phyloP scores from a whole-genome alignment of 1,139 yeast genomes.

The Candida glucosophila region DNA sequence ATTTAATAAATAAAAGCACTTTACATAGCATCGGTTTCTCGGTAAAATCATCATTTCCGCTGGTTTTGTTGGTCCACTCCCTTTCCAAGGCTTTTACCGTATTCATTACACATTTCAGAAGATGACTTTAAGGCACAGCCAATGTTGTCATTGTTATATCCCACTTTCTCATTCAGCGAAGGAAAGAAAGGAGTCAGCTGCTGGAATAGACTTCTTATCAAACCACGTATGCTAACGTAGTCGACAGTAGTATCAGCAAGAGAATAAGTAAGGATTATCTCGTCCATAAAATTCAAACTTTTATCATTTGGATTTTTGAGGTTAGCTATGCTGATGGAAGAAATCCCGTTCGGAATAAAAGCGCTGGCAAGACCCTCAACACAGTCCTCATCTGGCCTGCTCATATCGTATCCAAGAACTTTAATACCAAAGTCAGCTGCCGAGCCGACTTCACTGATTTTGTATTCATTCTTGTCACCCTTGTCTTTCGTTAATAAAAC shows the following conservation, averaged over 20 bases:
- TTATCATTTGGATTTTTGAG: conserved; percentile 6
- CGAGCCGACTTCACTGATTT: conserved; percentile 23
- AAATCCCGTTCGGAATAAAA: conserved; percentile 31
- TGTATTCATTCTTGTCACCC: conserved; percentile 8
- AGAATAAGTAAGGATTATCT: conserved; percentile 24
- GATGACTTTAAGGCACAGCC: conserved; percentile 23
- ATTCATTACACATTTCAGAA: conserved; percentile 14
- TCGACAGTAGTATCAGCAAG: conserved; percentile 28
- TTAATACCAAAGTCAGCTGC: conserved; percentile 28
- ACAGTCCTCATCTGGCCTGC: conserved; percentile 18
- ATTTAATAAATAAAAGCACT: no score
- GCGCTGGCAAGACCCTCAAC: conserved; percentile 21
- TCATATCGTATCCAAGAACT: conserved; percentile 21
- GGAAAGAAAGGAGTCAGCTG: conserved; percentile 7
- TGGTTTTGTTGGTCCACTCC: no score
- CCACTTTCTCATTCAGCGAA: conserved; percentile 5
- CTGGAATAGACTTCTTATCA: conserved; percentile 13
- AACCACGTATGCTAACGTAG: conserved; percentile 23
- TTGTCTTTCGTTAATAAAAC: conserved; percentile 16
- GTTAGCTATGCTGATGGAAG: conserved; percentile 17
- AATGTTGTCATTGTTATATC: conserved; percentile 22
- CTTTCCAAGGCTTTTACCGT: conserved; percentile 10
- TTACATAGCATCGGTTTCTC: no score
- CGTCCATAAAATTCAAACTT: conserved; percentile 16
- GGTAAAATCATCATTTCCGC: no score